Evolutionary conservation across 2,329 filamentous ascomycete genomes (phyloP).

Genomic region (Thielaviopsis populi): DNA sequence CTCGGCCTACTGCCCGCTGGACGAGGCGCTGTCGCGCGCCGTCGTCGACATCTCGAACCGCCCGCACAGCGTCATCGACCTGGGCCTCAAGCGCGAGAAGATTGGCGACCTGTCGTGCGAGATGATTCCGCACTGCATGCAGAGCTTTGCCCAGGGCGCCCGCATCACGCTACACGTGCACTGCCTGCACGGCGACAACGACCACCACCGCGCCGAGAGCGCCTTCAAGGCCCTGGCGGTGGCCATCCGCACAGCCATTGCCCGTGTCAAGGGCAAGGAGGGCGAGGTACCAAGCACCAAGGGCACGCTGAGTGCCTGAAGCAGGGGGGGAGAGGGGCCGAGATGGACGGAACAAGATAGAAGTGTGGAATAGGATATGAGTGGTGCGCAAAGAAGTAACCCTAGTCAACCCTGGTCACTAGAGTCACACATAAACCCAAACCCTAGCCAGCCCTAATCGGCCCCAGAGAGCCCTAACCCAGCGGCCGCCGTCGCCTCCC

Average conservation of each 20-base stretch:
- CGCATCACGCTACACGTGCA: conserved; percentile 92
- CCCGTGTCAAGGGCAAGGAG: conserved; percentile 61
- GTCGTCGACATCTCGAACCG: conserved; percentile 92
- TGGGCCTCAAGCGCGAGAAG: conserved; percentile 79
- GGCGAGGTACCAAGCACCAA: conserved; percentile 94
- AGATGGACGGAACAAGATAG: background rate
- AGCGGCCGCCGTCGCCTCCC: background rate
- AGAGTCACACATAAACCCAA: background rate
- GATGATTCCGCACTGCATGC: conserved; percentile 92
- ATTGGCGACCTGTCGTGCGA: conserved; percentile 86
- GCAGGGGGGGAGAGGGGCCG: background rate
- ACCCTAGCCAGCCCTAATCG: background rate
- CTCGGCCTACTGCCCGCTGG: conserved; percentile 79
- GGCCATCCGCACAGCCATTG: conserved; percentile 63
- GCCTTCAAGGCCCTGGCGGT: conserved; percentile 94
- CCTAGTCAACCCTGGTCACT: too few relatives aligned
- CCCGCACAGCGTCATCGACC: conserved; percentile 67
- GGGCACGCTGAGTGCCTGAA: conserved; percentile 58
- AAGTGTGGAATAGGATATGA: background rate
- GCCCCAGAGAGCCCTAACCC: background rate
- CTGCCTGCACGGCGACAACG: conserved; percentile 78
- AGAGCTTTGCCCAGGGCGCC: conserved; percentile 84
- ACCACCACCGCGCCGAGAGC: conserved; percentile 91
- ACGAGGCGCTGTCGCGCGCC: conserved; percentile 85
- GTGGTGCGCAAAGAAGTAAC: too few relatives aligned